Conservation (phyloP, 2,329 filamentous ascomycete species). For the Cylindrodendrum hubeiense region DNA sequence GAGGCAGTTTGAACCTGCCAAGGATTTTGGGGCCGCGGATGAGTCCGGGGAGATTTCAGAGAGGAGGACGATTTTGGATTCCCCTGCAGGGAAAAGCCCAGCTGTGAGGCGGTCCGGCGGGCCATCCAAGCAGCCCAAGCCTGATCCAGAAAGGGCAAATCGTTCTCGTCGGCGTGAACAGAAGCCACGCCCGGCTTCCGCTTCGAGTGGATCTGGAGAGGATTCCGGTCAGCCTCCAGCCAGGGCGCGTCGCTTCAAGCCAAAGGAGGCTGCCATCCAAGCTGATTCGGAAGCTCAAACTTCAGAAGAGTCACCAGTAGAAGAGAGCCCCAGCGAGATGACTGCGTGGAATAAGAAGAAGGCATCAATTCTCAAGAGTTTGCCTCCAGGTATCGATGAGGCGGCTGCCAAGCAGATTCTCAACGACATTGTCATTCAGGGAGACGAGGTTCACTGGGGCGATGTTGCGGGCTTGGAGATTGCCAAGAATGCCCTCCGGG, state of each 20-base stretch:
- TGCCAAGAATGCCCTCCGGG: slow-evolving; percentile 92
- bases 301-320: slow-evolving; percentile 58
- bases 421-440: slow-evolving; percentile 94
- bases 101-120: slow-evolving; percentile 29
- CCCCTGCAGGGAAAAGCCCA: slow-evolving; percentile 30
- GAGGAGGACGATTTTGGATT: slow-evolving; percentile 31
- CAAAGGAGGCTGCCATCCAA: slow-evolving; percentile 50
- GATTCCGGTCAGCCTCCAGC: slow-evolving; percentile 37
- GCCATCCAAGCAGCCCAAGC: slow-evolving; percentile 27
- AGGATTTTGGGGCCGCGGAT: slow-evolving; percentile 33
- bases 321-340: slow-evolving; percentile 55
- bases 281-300: slow-evolving; percentile 62
- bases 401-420: slow-evolving; percentile 89
- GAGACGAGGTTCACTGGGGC: slow-evolving; percentile 94
- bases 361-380: slow-evolving; percentile 75
- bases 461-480: slow-evolving; percentile 92
- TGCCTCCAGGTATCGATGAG: slow-evolving; percentile 86
- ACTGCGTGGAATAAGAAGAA: slow-evolving; percentile 73
- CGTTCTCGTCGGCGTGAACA: slow-evolving; percentile 37
- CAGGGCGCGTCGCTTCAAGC: slow-evolving; percentile 44
- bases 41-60: slow-evolving; percentile 40
- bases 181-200: slow-evolving; percentile 33
- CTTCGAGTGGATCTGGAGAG: slow-evolving; percentile 45
- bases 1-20: slow-evolving; percentile 28
- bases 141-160: slow-evolving; percentile 32